These are phyloP conservation scores for Acer yangbiense DNA, from an alignment of 345 rosid species.

Conservation along the genomic window DNA sequence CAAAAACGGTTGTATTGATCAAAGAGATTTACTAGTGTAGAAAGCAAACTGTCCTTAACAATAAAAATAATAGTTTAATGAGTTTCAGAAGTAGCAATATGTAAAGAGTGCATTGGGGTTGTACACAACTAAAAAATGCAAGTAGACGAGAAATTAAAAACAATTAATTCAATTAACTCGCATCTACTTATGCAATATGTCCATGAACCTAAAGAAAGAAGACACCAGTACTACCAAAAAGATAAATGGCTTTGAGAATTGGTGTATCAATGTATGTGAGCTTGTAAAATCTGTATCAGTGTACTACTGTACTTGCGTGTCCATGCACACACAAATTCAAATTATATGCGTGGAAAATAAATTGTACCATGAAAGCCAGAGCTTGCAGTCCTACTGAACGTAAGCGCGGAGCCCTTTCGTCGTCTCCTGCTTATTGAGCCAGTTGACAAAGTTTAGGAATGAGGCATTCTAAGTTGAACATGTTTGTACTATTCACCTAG, in stretches of 20 bases:
- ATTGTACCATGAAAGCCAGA: constrained; percentile 78
- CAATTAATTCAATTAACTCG: background rate
- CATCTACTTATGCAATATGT: background rate
- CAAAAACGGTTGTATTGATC: too few relatives aligned
- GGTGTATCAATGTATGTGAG: background rate
- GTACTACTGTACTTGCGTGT: too few relatives aligned
- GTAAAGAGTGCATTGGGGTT: too few relatives aligned
- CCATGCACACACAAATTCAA: background rate
- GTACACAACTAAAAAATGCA: background rate
- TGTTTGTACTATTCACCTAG: constrained; percentile 67
- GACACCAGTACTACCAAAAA: background rate
- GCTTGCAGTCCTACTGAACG: constrained; percentile 80
- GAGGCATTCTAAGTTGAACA: constrained; percentile 95
- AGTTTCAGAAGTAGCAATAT: background rate
- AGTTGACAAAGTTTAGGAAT: constrained; percentile 89
- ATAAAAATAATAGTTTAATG: background rate
- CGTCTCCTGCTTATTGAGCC: constrained; percentile 79
- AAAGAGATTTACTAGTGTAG: too few relatives aligned
- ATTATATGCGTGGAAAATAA: constrained; percentile 10
- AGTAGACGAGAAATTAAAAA: background rate
- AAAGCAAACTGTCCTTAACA: too few relatives aligned
- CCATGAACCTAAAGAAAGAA: background rate
- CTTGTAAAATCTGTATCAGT: background rate
- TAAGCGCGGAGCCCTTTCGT: constrained; percentile 60
- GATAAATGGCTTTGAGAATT: background rate